Percentiles rank a stretch among this genome's conserved stretches.
These are phyloP conservation scores for Pueraria montana DNA, from an alignment of 306 rosid species.

Conservation along the genomic window DNA sequence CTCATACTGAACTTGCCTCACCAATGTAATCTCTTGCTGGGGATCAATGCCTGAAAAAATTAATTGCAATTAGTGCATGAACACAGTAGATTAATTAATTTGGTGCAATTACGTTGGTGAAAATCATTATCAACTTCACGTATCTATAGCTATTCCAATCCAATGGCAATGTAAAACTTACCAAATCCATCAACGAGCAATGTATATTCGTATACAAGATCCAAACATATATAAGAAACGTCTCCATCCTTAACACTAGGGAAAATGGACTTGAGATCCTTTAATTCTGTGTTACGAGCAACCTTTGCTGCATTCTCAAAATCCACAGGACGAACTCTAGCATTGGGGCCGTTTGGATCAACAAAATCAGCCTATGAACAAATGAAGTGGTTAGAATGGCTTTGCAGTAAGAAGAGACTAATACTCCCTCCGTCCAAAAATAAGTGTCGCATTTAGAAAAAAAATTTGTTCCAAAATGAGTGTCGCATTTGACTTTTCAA, in stretches of 20 bases:
- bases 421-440: no score
- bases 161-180: slow-evolving; percentile 8
- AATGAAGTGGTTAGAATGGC: not conserved
- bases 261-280: slow-evolving; percentile 59
- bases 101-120: not conserved
- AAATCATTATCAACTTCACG: no score
- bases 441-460: no score
- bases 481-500: no score
- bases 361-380: slow-evolving; percentile 71
- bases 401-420: no score
- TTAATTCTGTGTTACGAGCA: slow-evolving; percentile 65
- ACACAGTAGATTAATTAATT: not conserved
- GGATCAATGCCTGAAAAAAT: slow-evolving; percentile 67
- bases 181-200: slow-evolving; percentile 83
- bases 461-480: no score
- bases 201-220: slow-evolving; percentile 72
- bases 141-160: no score
- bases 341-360: slow-evolving; percentile 54
- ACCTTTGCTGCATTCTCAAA: slow-evolving; percentile 65
- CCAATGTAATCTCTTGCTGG: slow-evolving; percentile 75
- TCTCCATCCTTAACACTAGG: slow-evolving; percentile 45
- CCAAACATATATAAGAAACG: slow-evolving; percentile 76
- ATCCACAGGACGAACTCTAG: slow-evolving; percentile 58
- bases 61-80: not conserved
- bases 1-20: slow-evolving; percentile 61